Evolutionary conservation across 805 yeast genomes (phyloP).

Genomic region (Candida tallmaniae): DNA sequence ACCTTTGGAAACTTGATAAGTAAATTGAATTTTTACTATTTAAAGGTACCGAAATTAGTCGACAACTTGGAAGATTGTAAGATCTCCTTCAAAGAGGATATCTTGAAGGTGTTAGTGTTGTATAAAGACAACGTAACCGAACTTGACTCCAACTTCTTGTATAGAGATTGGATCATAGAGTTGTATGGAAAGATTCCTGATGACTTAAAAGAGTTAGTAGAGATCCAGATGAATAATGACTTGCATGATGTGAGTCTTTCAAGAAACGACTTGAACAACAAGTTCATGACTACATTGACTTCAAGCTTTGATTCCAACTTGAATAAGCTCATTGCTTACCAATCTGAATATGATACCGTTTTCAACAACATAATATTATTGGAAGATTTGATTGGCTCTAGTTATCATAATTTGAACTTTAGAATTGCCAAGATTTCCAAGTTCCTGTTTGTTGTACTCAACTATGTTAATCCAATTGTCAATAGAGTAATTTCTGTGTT

Average conservation of each 20-base stretch:
- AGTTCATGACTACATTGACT: conserved; percentile 48
- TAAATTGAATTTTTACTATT: conserved; percentile 38
- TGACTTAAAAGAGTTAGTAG: conserved; percentile 28
- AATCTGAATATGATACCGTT: conserved; percentile 52
- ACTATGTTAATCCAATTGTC: conserved; percentile 42
- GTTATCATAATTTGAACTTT: conserved; percentile 16
- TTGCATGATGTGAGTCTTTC: conserved; percentile 15
- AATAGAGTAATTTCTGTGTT: conserved; percentile 41
- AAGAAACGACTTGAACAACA: conserved; percentile 32
- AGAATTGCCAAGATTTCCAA: conserved; percentile 18
- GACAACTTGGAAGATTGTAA: conserved; percentile 63
- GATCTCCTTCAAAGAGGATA: conserved; percentile 57
- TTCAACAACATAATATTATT: conserved; percentile 46
- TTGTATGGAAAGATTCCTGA: conserved; percentile 44
- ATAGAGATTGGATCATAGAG: conserved; percentile 62
- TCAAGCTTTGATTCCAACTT: conserved; percentile 48
- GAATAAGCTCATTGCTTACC: conserved; percentile 49
- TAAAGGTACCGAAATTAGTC: conserved; percentile 51
- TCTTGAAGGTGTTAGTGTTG: conserved; percentile 53
- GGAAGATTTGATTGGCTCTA: conserved; percentile 52
- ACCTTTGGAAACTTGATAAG: conserved; percentile 26
- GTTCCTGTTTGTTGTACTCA: conserved; percentile 36
- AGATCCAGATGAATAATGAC: conserved; percentile 24
- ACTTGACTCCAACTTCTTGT: conserved; percentile 30
- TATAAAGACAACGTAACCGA: conserved; percentile 37